Evolutionary conservation across 257 asterid species (phyloP).

Genomic region (Nicotiana obtusifolia): DNA sequence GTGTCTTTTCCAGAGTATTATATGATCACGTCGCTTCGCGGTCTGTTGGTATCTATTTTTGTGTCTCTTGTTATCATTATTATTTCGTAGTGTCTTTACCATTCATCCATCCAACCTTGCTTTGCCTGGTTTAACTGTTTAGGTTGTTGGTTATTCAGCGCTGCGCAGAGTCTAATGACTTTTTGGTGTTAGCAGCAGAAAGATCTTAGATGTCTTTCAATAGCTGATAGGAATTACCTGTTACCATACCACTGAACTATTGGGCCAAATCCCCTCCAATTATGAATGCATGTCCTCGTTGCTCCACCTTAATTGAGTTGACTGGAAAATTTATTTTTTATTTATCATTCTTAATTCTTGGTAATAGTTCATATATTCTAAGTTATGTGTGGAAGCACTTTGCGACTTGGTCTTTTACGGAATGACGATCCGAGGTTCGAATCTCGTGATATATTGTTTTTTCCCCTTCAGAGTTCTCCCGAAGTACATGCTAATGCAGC

Average conservation of each 20-base stretch:
- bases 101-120: neutral
- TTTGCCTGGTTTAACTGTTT: neutral
- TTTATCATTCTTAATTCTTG: neutral
- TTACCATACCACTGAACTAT: neutral
- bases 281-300: neutral
- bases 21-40: neutral
- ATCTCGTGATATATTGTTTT: slow-evolving; percentile 8
- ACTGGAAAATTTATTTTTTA: neutral
- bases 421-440: slow-evolving; percentile 9
- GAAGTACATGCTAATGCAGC: slow-evolving; percentile 99
- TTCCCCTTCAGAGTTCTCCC: slow-evolving; percentile 67
- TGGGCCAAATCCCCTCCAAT: neutral
- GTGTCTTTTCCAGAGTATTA: neutral
- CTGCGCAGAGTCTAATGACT: neutral
- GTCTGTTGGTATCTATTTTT: neutral
- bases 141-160: neutral
- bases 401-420: neutral
- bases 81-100: neutral
- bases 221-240: neutral
- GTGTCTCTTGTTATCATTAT: neutral
- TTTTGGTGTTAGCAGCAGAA: neutral
- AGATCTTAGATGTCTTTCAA: neutral
- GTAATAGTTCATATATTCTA: neutral
- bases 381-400: neutral
- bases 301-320: neutral